phyloP scores from a whole-genome alignment of 1,284 basidiomycete species.

The Cryptococcus sp. region DNA sequence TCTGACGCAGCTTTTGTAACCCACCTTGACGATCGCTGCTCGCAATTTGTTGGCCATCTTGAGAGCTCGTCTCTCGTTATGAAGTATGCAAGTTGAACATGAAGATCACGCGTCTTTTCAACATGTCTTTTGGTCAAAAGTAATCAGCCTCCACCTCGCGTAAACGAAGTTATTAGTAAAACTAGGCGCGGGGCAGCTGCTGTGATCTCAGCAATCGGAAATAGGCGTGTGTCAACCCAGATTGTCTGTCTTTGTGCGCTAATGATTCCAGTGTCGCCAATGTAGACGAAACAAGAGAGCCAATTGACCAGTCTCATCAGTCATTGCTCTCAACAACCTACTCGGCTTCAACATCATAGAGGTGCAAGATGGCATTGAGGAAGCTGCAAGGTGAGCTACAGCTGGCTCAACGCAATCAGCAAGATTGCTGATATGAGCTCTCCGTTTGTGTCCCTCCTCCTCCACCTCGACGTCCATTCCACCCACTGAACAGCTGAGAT shows the following conservation, averaged over 20 bases:
- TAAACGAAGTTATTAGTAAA: not conserved
- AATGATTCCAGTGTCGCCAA: too few species aligned
- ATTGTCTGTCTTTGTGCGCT: too few species aligned
- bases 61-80: not conserved
- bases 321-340: too few species aligned
- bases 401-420: not conserved
- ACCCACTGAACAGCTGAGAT: conserved; percentile 73
- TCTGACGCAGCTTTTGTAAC: not conserved
- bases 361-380: conserved; percentile 43
- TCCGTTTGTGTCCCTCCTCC: not conserved
- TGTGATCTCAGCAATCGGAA: too few species aligned
- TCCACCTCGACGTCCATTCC: not conserved
- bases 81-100: too few species aligned
- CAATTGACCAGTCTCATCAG: too few species aligned
- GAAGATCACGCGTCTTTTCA: too few species aligned
- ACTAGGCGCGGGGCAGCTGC: too few species aligned
- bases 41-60: conserved; percentile 47
- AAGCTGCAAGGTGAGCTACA: conserved; percentile 44
- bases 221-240: too few species aligned
- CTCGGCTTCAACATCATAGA: too few species aligned
- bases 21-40: conserved; percentile 52
- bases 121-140: too few species aligned
- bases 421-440: not conserved
- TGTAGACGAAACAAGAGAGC: too few species aligned
- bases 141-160: not conserved